Evolutionary conservation across 179 eudicot genomes (phyloP).

Genomic region (Sideroxylon spinosum): DNA sequence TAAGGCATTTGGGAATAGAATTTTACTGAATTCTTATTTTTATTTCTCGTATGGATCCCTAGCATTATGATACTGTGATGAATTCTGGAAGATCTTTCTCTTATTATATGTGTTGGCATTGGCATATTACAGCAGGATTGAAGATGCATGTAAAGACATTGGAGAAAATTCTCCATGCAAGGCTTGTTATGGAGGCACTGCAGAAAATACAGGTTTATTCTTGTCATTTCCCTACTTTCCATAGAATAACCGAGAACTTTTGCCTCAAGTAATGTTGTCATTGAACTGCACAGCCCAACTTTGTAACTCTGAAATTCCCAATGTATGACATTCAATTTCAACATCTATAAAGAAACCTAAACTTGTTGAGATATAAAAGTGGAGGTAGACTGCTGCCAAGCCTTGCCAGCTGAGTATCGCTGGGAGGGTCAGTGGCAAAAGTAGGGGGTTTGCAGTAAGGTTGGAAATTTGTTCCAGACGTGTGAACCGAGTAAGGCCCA

Average conservation of each 20-base stretch:
- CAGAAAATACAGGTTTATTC: constrained; percentile 30
- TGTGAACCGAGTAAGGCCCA: too few relatives aligned
- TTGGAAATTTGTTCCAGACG: too few relatives aligned
- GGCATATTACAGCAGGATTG: constrained; percentile 27
- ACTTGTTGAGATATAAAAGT: neutral
- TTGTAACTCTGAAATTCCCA: neutral
- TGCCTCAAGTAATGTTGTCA: neutral
- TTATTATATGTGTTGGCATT: constrained; percentile 7
- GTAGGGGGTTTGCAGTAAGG: neutral
- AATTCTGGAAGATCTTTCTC: neutral
- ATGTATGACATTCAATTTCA: neutral
- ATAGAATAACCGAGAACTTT: neutral
- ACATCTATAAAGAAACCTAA: neutral
- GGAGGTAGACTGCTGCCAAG: neutral
- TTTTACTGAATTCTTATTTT: neutral
- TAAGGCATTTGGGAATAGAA: neutral
- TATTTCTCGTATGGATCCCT: neutral
- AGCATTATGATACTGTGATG: neutral
- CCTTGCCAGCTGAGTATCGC: neutral
- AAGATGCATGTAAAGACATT: constrained; percentile 20
- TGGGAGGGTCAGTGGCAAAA: neutral
- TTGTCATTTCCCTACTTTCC: constrained; percentile 3
- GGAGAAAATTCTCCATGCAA: constrained; percentile 21
- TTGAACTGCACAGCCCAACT: neutral
- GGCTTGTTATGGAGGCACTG: constrained; percentile 21